A percentile compares a stretch with the other conserved stretches of the same genome.
phyloP scores from a whole-genome alignment of 257 asterid species.

The Dorcoceras hygrometricum region DNA sequence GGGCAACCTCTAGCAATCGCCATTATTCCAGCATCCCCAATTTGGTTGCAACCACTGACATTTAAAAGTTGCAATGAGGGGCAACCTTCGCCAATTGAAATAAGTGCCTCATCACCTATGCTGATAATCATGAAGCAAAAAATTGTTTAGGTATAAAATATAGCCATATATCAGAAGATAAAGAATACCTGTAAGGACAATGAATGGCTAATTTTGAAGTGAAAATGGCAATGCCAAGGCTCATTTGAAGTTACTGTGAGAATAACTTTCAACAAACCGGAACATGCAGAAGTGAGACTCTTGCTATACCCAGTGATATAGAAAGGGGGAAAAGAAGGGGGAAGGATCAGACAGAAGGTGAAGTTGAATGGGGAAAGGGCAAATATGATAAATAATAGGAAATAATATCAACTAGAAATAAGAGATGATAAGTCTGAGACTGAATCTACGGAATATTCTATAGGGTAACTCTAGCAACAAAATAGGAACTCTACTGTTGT shows the following conservation, averaged over 20 bases:
- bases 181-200: constrained; percentile 1
- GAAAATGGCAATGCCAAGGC: constrained; percentile 1
- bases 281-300: neutral
- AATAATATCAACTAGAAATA: neutral
- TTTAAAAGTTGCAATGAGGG: constrained; percentile 55
- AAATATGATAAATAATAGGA: no score
- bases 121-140: constrained; percentile 38
- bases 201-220: neutral
- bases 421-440: neutral
- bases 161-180: neutral
- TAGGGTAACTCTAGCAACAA: neutral
- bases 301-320: neutral
- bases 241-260: neutral
- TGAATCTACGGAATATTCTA: neutral
- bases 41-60: constrained; percentile 85
- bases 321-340: neutral
- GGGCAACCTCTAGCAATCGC: constrained; percentile 90
- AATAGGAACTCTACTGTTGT: neutral
- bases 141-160: constrained; percentile 17
- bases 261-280: neutral
- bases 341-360: neutral
- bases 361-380: neutral
- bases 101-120: constrained; percentile 74
- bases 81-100: constrained; percentile 82
- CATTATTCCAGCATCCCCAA: constrained; percentile 78